Conservation (phyloP, 2,329 filamentous ascomycete species). For the Aspergillus caelatus region DNA sequence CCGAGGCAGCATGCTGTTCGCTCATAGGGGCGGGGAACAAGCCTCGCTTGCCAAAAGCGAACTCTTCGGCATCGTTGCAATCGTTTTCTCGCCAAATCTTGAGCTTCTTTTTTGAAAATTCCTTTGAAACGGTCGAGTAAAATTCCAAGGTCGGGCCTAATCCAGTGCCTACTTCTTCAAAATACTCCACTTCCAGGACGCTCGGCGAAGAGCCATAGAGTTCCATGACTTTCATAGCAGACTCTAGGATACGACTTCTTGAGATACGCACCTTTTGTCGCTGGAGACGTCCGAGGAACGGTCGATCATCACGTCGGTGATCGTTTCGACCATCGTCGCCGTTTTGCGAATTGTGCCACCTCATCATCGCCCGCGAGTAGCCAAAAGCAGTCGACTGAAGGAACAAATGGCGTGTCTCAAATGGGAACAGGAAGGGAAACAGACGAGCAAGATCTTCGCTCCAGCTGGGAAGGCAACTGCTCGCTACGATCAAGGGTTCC, state of each 20-base stretch:
- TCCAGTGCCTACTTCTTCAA: constrained; percentile 96
- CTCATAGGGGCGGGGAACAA: constrained; percentile 92
- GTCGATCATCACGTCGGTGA: constrained; percentile 81
- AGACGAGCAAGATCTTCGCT: constrained; percentile 90
- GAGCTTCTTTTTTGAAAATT: constrained; percentile 96
- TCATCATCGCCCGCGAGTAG: constrained; percentile 93
- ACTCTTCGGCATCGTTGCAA: constrained; percentile 70
- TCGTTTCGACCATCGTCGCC: constrained; percentile 80
- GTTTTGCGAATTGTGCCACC: constrained; percentile 91
- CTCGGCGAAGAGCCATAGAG: constrained; percentile 96
- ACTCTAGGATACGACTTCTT: constrained; percentile 90
- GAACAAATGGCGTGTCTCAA: constrained; percentile 95
- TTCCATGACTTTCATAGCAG: constrained; percentile 98
- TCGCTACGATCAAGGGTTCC: constrained; percentile 94
- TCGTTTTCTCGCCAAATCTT: constrained; percentile 96
- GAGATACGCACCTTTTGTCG: constrained; percentile 98
- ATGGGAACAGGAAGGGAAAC: constrained; percentile 96
- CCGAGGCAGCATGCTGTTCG: constrained; percentile 70
- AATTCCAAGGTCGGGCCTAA: constrained; percentile 95
- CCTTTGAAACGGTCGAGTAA: constrained; percentile 94
- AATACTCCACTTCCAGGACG: constrained; percentile 96
- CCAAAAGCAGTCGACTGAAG: constrained; percentile 97
- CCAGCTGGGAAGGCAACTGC: constrained; percentile 94
- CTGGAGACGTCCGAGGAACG: constrained; percentile 87
- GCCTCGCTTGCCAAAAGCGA: constrained; percentile 79